These are phyloP conservation scores for Metschnikowia arizonensis DNA, from an alignment of 805 yeast genomes.

Conservation along the genomic window DNA sequence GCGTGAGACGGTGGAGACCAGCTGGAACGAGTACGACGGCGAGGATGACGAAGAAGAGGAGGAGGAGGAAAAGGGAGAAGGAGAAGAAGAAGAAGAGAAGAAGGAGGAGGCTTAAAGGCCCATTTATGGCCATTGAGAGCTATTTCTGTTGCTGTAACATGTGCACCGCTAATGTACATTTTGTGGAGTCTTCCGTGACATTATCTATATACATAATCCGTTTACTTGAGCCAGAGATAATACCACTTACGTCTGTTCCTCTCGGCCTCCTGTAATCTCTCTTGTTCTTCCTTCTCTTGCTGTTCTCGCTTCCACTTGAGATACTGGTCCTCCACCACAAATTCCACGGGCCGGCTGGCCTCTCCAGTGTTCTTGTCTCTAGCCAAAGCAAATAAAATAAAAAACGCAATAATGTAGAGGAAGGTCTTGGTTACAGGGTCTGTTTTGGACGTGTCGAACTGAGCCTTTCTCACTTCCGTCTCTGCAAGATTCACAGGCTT, in stretches of 20 bases:
- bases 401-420: conserved; percentile 44
- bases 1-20: conserved; percentile 88
- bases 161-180: neutral
- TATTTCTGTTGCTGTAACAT: neutral
- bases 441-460: conserved; percentile 46
- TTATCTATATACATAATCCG: conserved; percentile 5
- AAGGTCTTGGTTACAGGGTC: conserved; percentile 57
- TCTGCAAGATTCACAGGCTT: conserved; percentile 41
- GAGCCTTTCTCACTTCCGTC: conserved; percentile 41
- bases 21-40: conserved; percentile 81
- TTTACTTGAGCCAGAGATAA: conserved; percentile 45
- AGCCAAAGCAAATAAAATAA: conserved; percentile 49
- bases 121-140: neutral
- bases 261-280: conserved; percentile 14
- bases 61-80: conserved; percentile 32
- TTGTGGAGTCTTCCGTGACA: neutral
- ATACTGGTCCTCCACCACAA: conserved; percentile 37
- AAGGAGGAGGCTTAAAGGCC: neutral
- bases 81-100: conserved; percentile 45
- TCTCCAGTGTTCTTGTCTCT: conserved; percentile 53
- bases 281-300: conserved; percentile 17
- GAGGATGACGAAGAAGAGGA: conserved; percentile 44
- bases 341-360: conserved; percentile 38
- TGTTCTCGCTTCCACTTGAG: conserved; percentile 22
- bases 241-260: conserved; percentile 42